Evolutionary conservation across 2,329 filamentous ascomycete species (phyloP).

Genomic region (Pseudogymnoascus sp.): DNA sequence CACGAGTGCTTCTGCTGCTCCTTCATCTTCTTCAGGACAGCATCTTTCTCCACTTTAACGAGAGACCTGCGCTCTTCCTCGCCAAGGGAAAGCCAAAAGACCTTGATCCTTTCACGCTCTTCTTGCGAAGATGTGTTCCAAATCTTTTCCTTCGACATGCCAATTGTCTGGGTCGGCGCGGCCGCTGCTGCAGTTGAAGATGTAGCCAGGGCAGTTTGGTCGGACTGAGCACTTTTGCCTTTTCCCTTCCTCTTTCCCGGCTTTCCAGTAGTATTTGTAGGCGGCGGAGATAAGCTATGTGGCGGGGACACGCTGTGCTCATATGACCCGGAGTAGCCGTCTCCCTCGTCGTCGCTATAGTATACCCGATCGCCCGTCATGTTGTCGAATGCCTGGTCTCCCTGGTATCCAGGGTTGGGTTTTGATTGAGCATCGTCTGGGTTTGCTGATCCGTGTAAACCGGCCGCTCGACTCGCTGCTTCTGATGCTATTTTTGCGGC

Average conservation of each 20-base stretch:
- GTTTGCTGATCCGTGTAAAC: not conserved
- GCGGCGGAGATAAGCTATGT: conserved; percentile 21
- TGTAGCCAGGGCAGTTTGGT: not conserved
- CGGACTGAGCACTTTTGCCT: conserved; percentile 20
- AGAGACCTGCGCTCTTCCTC: conserved; percentile 92
- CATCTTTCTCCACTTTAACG: conserved; percentile 97
- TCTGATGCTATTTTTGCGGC: conserved; percentile 29
- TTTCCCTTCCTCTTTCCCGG: conserved; percentile 37
- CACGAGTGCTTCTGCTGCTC: conserved; percentile 99
- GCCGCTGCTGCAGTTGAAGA: conserved; percentile 31
- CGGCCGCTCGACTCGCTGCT: not conserved
- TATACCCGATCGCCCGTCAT: conserved; percentile 42
- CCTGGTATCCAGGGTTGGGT: conserved; percentile 15
- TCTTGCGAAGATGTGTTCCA: conserved; percentile 95
- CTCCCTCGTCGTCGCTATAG: conserved; percentile 45
- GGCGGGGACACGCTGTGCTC: conserved; percentile 26
- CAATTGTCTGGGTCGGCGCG: conserved; percentile 36
- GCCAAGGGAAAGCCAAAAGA: conserved; percentile 92
- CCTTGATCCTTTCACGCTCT: conserved; percentile 93
- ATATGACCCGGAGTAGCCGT: conserved; percentile 29
- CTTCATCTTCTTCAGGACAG: conserved; percentile 98
- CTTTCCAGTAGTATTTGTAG: conserved; percentile 21
- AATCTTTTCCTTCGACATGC: conserved; percentile 63
- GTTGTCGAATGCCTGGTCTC: conserved; percentile 30
- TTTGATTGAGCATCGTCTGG: not conserved